A percentile compares a stretch with the other conserved stretches of the same genome.
These are phyloP conservation scores for Pseudogymnoascus destructans DNA, from an alignment of 2,329 filamentous ascomycete species.

Conservation along the genomic window DNA sequence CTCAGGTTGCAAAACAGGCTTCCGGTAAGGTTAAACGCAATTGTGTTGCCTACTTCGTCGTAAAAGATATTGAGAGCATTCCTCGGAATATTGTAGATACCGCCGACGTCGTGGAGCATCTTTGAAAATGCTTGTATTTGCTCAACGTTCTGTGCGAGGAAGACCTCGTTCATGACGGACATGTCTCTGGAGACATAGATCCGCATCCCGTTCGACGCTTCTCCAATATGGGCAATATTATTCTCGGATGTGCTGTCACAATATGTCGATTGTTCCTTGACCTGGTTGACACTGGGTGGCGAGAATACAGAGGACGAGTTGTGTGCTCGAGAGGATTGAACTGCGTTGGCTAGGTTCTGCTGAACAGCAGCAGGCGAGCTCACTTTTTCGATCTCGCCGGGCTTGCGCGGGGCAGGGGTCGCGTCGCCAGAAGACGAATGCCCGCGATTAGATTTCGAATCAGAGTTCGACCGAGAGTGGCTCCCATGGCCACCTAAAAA, in stretches of 20 bases:
- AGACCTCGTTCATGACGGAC: slow-evolving; percentile 35
- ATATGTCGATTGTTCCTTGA: slow-evolving; percentile 75
- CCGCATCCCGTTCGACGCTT: slow-evolving; percentile 58
- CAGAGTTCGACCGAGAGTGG: slow-evolving; percentile 10
- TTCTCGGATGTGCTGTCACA: slow-evolving; percentile 67
- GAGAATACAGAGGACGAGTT: slow-evolving; percentile 62
- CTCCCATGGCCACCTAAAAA: slow-evolving; percentile 27
- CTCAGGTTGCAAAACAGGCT: slow-evolving; percentile 89
- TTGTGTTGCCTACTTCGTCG: slow-evolving; percentile 64
- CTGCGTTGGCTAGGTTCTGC: slow-evolving; percentile 63
- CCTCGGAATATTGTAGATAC: slow-evolving; percentile 58
- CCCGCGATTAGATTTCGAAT: slow-evolving; percentile 20
- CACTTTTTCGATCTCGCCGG: slow-evolving; percentile 30
- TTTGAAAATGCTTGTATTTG: slow-evolving; percentile 60
- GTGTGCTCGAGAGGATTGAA: slow-evolving; percentile 65
- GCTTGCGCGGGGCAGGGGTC: slow-evolving; percentile 6
- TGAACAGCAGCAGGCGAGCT: slow-evolving; percentile 49
- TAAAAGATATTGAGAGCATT: slow-evolving; percentile 75
- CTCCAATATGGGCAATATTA: slow-evolving; percentile 57
- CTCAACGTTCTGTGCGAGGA: slow-evolving; percentile 48
- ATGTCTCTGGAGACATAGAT: slow-evolving; percentile 54
- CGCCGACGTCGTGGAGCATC: slow-evolving; percentile 55
- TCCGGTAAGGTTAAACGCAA: slow-evolving; percentile 82
- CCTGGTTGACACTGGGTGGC: slow-evolving; percentile 54
- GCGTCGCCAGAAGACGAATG: slow-evolving; percentile 3